phyloP scores from a whole-genome alignment of 2,329 filamentous ascomycete genomes.

The Penicillium crustosum region DNA sequence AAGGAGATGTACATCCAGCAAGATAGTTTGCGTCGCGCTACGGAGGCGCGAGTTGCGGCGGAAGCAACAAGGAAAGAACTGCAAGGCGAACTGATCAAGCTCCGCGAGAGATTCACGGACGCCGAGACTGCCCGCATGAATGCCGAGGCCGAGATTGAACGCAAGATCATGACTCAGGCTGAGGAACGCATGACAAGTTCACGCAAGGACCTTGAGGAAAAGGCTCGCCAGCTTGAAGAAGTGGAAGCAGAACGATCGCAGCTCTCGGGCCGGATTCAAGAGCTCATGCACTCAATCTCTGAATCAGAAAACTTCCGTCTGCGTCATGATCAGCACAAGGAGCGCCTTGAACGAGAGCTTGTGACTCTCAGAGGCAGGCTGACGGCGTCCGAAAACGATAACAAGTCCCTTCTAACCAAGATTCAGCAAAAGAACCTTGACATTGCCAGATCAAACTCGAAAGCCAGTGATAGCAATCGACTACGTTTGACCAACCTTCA shows the following conservation, averaged over 20 bases:
- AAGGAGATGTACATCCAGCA: slow-evolving; percentile 97
- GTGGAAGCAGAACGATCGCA: slow-evolving; percentile 76
- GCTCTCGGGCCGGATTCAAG: slow-evolving; percentile 76
- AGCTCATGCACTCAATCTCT: slow-evolving; percentile 80
- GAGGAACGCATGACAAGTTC: slow-evolving; percentile 77
- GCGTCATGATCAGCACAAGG: slow-evolving; percentile 90
- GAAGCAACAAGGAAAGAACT: slow-evolving; percentile 89
- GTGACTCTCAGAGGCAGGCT: slow-evolving; percentile 87
- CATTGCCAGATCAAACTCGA: slow-evolving; percentile 85
- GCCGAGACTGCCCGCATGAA: slow-evolving; percentile 83
- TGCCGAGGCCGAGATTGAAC: slow-evolving; percentile 77
- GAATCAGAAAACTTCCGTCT: slow-evolving; percentile 87
- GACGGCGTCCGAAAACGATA: slow-evolving; percentile 92
- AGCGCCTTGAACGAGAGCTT: slow-evolving; percentile 85
- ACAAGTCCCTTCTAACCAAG: slow-evolving; percentile 91
- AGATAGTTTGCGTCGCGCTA: slow-evolving; percentile 81
- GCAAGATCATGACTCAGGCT: slow-evolving; percentile 72
- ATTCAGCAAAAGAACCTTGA: slow-evolving; percentile 96
- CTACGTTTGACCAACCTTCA: slow-evolving; percentile 74
- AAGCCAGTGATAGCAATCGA: slow-evolving; percentile 79
- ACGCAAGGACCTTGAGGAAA: slow-evolving; percentile 75
- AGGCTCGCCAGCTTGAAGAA: slow-evolving; percentile 72
- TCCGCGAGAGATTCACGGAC: slow-evolving; percentile 79
- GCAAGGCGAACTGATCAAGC: slow-evolving; percentile 76
- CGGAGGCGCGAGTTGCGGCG: slow-evolving; percentile 73